Percentiles rank a stretch among this genome's conserved stretches.
These are phyloP conservation scores for Multifurca ochricompacta DNA, from an alignment of 768 basidiomycete genomes.

Conservation along the genomic window DNA sequence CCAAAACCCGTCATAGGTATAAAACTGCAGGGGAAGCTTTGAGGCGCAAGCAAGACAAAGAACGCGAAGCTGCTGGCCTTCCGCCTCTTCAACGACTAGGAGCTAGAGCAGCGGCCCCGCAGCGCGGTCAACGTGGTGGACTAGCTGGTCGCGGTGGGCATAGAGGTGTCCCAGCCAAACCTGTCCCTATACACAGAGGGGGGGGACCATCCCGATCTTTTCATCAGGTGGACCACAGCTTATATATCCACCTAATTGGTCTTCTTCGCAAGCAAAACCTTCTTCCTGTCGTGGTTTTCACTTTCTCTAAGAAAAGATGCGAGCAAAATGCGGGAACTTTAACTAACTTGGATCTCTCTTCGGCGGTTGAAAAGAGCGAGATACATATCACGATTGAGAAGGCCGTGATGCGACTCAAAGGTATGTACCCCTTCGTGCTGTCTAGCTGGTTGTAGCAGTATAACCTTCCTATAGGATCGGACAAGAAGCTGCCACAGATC, in stretches of 20 bases:
- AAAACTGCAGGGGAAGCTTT: conserved; percentile 86
- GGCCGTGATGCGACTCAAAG: conserved; percentile 85
- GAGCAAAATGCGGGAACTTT: conserved; percentile 93
- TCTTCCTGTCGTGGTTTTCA: conserved; percentile 93
- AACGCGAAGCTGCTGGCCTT: conserved; percentile 90
- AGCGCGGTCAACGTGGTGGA: conserved; percentile 39
- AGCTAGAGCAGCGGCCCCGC: conserved; percentile 59
- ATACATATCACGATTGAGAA: conserved; percentile 92
- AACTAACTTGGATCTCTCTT: conserved; percentile 81
- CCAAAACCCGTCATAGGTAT: conserved; percentile 44
- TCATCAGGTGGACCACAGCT: conserved; percentile 77
- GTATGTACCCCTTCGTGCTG: conserved; percentile 33
- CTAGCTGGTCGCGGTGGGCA: conserved; percentile 39
- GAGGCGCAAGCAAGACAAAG: conserved; percentile 94
- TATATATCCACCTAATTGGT: conserved; percentile 88
- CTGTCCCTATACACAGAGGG: conserved; percentile 30
- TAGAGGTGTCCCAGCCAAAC: conserved; percentile 28
- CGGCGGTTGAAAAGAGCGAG: conserved; percentile 90
- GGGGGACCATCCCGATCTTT: conserved; percentile 43
- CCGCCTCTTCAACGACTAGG: conserved; percentile 80
- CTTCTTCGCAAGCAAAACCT: conserved; percentile 79
- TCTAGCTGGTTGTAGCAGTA: neutral
- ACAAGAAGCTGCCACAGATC: conserved; percentile 91
- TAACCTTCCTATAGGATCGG: conserved; percentile 50
- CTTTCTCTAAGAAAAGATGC: conserved; percentile 93